Evolutionary conservation across 2,329 filamentous ascomycete species (phyloP).

Genomic region (Botrytis hyacinthi): DNA sequence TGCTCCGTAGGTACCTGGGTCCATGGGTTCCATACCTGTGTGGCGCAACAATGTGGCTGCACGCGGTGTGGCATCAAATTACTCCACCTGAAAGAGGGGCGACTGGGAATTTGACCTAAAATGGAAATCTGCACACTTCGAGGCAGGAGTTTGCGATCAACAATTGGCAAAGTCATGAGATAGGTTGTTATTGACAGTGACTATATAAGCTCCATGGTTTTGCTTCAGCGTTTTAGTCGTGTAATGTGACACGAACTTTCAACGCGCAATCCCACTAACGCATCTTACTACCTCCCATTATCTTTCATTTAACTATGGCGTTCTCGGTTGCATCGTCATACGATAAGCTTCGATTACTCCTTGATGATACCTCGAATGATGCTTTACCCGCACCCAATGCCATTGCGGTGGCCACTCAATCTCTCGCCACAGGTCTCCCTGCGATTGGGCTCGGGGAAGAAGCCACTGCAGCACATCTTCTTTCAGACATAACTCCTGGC

Average conservation of each 20-base stretch:
- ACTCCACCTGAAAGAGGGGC: background rate
- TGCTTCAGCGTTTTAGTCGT: background rate
- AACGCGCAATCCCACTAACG: background rate
- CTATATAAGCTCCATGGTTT: background rate
- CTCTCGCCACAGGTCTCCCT: conserved; percentile 42
- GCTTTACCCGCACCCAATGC: conserved; percentile 32
- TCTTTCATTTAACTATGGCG: conserved; percentile 12
- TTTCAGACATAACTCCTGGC: conserved; percentile 45
- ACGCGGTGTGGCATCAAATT: background rate
- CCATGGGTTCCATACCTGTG: background rate
- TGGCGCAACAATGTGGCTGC: background rate
- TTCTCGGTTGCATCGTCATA: conserved; percentile 34
- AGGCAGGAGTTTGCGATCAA: conserved; percentile 16
- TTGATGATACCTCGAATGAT: conserved; percentile 29
- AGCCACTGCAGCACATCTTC: conserved; percentile 44
- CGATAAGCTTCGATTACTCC: conserved; percentile 25
- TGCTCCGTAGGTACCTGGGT: background rate
- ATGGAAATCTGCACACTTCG: background rate
- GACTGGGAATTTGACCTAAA: background rate
- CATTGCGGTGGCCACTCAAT: conserved; percentile 13
- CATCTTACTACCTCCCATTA: background rate
- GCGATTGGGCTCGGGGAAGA: conserved; percentile 44
- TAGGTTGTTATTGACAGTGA: background rate
- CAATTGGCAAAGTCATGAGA: background rate
- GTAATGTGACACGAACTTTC: background rate